phyloP scores from a whole-genome alignment of 2,329 filamentous ascomycete genomes.

The Tolypocladium tundrense region DNA sequence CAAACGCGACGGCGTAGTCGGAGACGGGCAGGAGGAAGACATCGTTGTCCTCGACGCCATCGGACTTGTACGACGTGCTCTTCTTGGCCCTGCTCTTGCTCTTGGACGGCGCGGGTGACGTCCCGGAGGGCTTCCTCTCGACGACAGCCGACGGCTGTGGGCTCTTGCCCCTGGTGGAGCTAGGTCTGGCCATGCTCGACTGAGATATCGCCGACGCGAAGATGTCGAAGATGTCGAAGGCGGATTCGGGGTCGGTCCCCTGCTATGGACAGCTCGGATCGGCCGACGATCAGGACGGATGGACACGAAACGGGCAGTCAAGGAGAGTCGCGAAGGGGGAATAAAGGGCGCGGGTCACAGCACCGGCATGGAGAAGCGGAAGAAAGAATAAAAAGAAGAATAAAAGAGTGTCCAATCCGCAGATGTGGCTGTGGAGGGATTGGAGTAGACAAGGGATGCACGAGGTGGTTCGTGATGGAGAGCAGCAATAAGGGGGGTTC shows the following conservation, averaged over 20 bases:
- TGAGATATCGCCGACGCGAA: neutral
- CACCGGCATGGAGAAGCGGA: slow-evolving; percentile 2
- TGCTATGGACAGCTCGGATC: neutral
- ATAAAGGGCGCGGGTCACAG: slow-evolving; percentile 1
- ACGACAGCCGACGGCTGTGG: slow-evolving; percentile 19
- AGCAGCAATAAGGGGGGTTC: neutral
- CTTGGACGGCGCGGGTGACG: slow-evolving; percentile 11
- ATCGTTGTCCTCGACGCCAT: slow-evolving; percentile 81
- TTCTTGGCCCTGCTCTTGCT: slow-evolving; percentile 27
- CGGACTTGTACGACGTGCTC: slow-evolving; percentile 56
- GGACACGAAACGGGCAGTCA: slow-evolving; percentile 3
- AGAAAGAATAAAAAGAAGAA: neutral
- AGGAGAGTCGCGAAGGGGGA: slow-evolving; percentile 11
- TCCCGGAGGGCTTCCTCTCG: slow-evolving; percentile 5
- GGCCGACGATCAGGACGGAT: neutral
- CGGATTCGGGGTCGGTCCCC: neutral
- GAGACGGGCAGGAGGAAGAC: slow-evolving; percentile 75
- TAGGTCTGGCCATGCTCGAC: slow-evolving; percentile 22
- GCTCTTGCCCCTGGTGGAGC: slow-evolving; percentile 24
- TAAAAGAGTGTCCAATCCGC: neutral
- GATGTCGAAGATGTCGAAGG: neutral
- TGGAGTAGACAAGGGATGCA: slow-evolving; percentile 1
- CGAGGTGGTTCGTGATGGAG: neutral
- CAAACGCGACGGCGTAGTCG: slow-evolving; percentile 70
- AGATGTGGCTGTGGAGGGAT: slow-evolving; percentile 1